Base-by-base conservation (phyloP, 2,329 filamentous ascomycete species). In the Pseudogymnoascus sp. region DNA sequence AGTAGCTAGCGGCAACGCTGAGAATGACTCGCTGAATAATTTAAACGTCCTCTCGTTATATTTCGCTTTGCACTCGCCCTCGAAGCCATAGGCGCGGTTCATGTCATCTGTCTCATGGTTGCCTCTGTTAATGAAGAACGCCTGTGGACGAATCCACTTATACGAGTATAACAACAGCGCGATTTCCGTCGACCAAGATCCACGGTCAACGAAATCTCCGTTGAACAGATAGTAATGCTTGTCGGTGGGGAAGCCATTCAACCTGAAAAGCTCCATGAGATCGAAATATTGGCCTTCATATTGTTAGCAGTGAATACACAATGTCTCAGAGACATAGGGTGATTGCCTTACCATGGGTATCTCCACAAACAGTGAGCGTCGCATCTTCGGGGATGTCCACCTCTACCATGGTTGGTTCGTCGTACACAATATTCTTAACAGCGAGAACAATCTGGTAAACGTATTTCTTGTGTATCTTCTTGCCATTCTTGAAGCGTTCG, bases 31-130 rank as follows among this genome's bases (percentile, higher is more conserved):
- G 0, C 93, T 98, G 80, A 99, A 99, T 51, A 98, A 82, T 79
- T 96, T 98, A 85, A 98, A 99, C 31, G 92, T 85, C 54, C 90
- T 85, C 64, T 74, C 95, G 75, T 91, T 97, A 78, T 99, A 99
- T 79, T 99, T 99, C 71, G 92, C 91, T 77, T 93, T 95, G 81
- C 95, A 98, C 76, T 99, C 95, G 74, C 95, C 95, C 77, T 99
- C 95, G 72, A 99, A 99, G 16, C 95, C 95, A 75, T 99, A 99
- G 63, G 95, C 93, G 69, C 92, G 87, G 81, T 99, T 99, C 95
- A 99, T 99, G 77, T 97, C 93, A 75, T 98, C 93, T 60, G 95
- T 98, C 79, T 99, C 95, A 78, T 99, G 95, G 78, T 99, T 99
- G 70, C 95, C 95, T 67, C 95, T 87, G 81, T 99, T 99, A 68